These are phyloP conservation scores for Syzygium aromaticum DNA, from an alignment of 345 rosid species.

Conservation along the genomic window DNA sequence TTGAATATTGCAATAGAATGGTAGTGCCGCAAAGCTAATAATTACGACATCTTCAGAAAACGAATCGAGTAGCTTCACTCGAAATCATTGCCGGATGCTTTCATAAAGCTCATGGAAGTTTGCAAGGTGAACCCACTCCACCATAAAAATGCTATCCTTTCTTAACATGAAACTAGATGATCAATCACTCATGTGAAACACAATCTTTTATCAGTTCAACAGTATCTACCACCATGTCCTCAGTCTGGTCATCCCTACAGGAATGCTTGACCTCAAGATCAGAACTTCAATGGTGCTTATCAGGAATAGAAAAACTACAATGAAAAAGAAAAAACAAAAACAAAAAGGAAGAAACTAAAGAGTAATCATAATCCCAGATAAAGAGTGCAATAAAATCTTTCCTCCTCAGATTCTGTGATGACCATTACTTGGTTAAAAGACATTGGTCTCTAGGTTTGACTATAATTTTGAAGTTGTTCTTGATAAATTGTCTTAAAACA, in stretches of 20 bases:
- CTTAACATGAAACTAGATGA: neutral
- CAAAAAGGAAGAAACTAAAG: neutral
- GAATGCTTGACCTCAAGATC: neutral
- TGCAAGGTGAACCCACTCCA: neutral
- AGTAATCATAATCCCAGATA: neutral
- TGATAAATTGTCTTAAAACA: neutral
- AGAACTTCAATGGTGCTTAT: neutral
- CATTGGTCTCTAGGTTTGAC: neutral
- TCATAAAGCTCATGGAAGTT: neutral
- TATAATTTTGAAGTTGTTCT: neutral
- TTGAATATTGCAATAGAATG: neutral
- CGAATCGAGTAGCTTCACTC: neutral
- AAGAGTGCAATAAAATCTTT: neutral
- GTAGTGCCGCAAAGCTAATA: neutral
- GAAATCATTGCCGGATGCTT: neutral
- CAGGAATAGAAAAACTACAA: neutral
- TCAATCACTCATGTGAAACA: neutral
- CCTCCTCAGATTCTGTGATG: neutral
- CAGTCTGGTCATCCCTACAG: neutral
- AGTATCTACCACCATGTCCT: neutral
- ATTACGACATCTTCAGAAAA: neutral
- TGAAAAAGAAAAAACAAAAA: neutral
- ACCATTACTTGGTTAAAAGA: neutral
- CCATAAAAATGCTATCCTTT: neutral
- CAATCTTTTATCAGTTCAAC: neutral